Percentiles rank a stretch among this genome's conserved stretches.
These are phyloP conservation scores for Colletotrichum paranaense DNA, from an alignment of 2,329 filamentous ascomycete genomes.

Conservation along the genomic window DNA sequence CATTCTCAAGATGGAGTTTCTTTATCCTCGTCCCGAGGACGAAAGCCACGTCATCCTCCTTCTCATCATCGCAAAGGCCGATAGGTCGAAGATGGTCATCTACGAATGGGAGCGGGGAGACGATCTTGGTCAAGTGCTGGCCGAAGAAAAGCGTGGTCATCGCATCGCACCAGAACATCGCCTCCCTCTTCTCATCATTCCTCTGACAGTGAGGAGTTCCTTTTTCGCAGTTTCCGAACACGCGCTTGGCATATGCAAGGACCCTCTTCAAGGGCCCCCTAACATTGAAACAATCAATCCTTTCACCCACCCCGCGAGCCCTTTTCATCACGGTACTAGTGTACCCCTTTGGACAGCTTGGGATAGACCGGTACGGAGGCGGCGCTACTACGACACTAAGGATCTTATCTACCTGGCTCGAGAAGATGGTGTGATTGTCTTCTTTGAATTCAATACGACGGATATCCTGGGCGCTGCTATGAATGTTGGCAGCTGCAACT, in stretches of 20 bases:
- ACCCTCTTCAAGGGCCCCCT: constrained; percentile 63
- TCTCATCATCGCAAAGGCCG: constrained; percentile 65
- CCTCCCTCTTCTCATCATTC: constrained; percentile 77
- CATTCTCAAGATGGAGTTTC: constrained; percentile 89
- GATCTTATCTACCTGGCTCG: constrained; percentile 89
- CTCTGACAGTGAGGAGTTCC: constrained; percentile 75
- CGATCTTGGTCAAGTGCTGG: constrained; percentile 57
- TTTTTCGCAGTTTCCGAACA: constrained; percentile 76
- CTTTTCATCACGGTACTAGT: constrained; percentile 58
- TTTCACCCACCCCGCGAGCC: constrained; percentile 51
- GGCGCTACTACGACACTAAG: constrained; percentile 68
- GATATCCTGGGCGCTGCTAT: constrained; percentile 66
- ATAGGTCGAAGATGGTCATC: constrained; percentile 62
- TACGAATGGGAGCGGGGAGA: constrained; percentile 72
- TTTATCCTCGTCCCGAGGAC: constrained; percentile 76
- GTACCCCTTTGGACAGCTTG: constrained; percentile 83
- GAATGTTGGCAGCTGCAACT: constrained; percentile 73
- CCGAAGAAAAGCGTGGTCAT: constrained; percentile 61
- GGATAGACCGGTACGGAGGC: constrained; percentile 79
- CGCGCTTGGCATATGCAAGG: constrained; percentile 66
- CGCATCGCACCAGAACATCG: constrained; percentile 62
- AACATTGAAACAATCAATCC: constrained; percentile 59
- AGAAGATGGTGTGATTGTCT: constrained; percentile 86
- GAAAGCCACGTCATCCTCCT: constrained; percentile 81
- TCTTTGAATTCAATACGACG: constrained; percentile 73